phyloP scores from a whole-genome alignment of 371 early-diverging fungal genomes.

The Mortierella sp. region DNA sequence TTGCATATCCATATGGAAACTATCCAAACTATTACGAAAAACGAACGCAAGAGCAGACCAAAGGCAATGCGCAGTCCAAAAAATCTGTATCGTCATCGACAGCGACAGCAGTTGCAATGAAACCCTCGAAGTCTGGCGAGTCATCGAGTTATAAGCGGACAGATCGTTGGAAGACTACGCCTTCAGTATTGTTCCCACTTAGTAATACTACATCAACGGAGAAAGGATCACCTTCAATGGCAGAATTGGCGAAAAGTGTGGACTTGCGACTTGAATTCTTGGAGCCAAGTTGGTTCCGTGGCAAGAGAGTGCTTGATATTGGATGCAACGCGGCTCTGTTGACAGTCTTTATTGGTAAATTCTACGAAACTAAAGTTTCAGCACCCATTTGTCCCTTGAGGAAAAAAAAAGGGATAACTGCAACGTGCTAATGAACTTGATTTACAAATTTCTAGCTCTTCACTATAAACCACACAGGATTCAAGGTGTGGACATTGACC shows the following conservation, averaged over 20 bases:
- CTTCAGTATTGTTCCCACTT: slow-evolving; percentile 19
- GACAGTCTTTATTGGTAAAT: slow-evolving; percentile 72
- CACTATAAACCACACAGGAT: slow-evolving; percentile 61
- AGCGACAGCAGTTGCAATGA: neutral
- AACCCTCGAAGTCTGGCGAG: neutral
- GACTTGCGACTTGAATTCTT: slow-evolving; percentile 78
- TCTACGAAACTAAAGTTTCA: neutral
- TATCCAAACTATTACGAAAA: slow-evolving; percentile 49
- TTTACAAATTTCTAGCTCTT: slow-evolving; percentile 53
- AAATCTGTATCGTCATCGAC: neutral
- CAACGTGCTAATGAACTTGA: neutral
- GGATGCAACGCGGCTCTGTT: slow-evolving; percentile 88
- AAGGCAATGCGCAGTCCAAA: neutral
- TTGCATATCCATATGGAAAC: slow-evolving; percentile 47
- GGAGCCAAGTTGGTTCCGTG: slow-evolving; percentile 64
- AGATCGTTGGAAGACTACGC: neutral
- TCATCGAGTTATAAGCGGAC: neutral
- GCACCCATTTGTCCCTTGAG: no score
- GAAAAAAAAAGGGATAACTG: no score
- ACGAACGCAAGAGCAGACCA: slow-evolving; percentile 23
- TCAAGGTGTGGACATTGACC: slow-evolving; percentile 87
- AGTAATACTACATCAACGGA: neutral
- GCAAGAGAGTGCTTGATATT: slow-evolving; percentile 81
- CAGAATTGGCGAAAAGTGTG: slow-evolving; percentile 33
- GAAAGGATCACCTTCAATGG: slow-evolving; percentile 1